Evolutionary conservation across 352 stramenopile species (phyloP), one percentile per base, ranked within the genome.

Genomic region (Phytophthora melonis): DNA sequence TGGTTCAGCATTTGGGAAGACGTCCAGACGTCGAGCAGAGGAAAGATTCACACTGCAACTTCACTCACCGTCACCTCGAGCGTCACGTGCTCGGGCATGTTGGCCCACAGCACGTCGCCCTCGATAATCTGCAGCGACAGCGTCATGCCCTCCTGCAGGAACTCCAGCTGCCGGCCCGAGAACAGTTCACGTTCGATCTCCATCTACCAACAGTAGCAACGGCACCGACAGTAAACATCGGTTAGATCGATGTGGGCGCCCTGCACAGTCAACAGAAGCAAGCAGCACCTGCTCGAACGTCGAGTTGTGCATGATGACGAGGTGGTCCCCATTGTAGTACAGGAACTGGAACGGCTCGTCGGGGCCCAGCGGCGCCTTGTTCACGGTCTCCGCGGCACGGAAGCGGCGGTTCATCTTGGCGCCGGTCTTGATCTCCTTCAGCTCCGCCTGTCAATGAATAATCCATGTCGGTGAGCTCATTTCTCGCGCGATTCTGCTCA

Each of bases 371-470:
- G 90, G 83, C 11, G 88, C 90, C 77, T 96, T 95, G 60, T 84
- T 82, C 27, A 96, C 87, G 8, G 64, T 92, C 78, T 96, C 90
- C 3, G 90, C 87, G 5, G 90, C 86, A 23, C 90, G 88, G 72
- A 96, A 95, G 54, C 90, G 90, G 30, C 84, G 82, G 70, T 91
- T 96, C 52, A 87, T 94, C 78, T 93, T 95, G 78, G 76, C 82
- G 63, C 90, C 90, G 0, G 88, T 95, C 82, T 94, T 95, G 61
- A 95, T 93, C 72, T 96, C 90, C 72, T 93, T 95, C 19, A 96
- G 72, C 56, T 96, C 90, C 3, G 80, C 87, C 84, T 96, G 45
- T 36, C 34, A 41, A 41, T 32, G 27, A 32, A 32, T 32, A 7
- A 56, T 25, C 36, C 36, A 8, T 14, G 14, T 45, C 19, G 13